Base-by-base conservation (phyloP, 2,329 filamentous ascomycete species). In the Hypomyces perniciosus region DNA sequence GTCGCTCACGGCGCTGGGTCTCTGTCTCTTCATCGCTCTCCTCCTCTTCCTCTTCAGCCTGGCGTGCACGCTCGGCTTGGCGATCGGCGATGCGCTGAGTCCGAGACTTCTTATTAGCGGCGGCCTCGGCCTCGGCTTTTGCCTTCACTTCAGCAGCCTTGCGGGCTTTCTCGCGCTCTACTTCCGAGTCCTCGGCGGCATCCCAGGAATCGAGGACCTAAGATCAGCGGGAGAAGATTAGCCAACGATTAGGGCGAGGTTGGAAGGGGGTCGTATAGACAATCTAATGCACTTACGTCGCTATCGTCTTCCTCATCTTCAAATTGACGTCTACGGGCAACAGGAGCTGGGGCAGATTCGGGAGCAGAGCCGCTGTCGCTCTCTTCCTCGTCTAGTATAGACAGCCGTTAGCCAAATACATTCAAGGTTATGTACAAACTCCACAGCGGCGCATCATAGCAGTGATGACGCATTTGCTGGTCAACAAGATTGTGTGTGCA, bases 161-260 rank as follows among this genome's bases (percentile, higher is more conserved):
- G 72, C 87, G 88, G 29, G 82, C 88, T 78, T 97, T 99, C 72
- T 96, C 91, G 63, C 90, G 88, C 76, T 99, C 93, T 62, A 85
- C 92, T 64, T 99, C 93, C 55, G 90, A 96, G 74, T 99, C 93
- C 65, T 97, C 93, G 60, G 88, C 91, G 52, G 89, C 92, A 64
- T 97, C 91, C 93, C 93, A 99, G 33, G 89, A 92, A 54, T 99
- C 93, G 65, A 96, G 81, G 51, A 97, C 89, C 86, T 96, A 57
- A 50, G n/a, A 27, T 26, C 20, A 42, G 35, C 40, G 20, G 43
- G n/a, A 27, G 10, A 8, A 30, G 12, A 29, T 43, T 34, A 45
- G 44, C 9, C 4, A 28, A 42, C 6, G 40, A 9, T 10, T 37
- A 12, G 35, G 38, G 35, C 4, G 12, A 20, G 33, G 39, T 13